These are phyloP conservation scores for Stemphylium beticola DNA, from an alignment of 2,329 filamentous ascomycete genomes.

Conservation along the genomic window DNA sequence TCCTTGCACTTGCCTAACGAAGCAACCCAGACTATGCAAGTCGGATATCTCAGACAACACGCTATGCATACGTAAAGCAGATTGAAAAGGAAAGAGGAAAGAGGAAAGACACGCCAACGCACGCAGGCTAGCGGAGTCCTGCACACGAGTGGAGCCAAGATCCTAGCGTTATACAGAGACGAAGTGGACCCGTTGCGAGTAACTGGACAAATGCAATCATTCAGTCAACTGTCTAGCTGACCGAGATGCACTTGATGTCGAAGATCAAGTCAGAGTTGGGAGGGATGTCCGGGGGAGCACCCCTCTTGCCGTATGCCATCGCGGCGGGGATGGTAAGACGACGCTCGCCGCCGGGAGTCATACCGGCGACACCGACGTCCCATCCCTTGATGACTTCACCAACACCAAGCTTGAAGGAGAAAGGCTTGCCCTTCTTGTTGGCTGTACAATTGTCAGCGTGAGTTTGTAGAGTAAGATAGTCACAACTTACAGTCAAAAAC, in stretches of 20 bases:
- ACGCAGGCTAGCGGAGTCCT: conserved; percentile 23
- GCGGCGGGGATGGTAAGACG: conserved; percentile 86
- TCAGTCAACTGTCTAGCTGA: conserved; percentile 46
- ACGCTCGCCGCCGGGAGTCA: conserved; percentile 92
- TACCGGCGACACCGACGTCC: conserved; percentile 93
- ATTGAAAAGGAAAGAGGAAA: conserved; percentile 26
- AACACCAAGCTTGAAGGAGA: conserved; percentile 91
- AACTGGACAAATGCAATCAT: conserved; percentile 7
- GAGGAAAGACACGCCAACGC: conserved; percentile 24
- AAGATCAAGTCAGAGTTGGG: conserved; percentile 90
- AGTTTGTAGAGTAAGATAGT: neutral
- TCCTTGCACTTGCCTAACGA: conserved; percentile 45
- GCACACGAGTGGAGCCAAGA: conserved; percentile 40
- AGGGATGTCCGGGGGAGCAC: conserved; percentile 79
- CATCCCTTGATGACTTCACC: conserved; percentile 99
- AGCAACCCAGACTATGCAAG: conserved; percentile 47
- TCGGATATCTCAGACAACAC: conserved; percentile 50
- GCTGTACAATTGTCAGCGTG: conserved; percentile 60
- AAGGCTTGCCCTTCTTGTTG: conserved; percentile 99
- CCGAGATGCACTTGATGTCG: conserved; percentile 66
- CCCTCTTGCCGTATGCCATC: conserved; percentile 86
- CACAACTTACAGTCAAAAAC: conserved; percentile 82
- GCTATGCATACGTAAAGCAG: conserved; percentile 42
- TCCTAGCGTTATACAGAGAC: conserved; percentile 30
- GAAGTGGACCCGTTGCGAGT: conserved; percentile 29